Base-by-base conservation (phyloP, 2,329 filamentous ascomycete species). In the Trichoderma sp. region DNA sequence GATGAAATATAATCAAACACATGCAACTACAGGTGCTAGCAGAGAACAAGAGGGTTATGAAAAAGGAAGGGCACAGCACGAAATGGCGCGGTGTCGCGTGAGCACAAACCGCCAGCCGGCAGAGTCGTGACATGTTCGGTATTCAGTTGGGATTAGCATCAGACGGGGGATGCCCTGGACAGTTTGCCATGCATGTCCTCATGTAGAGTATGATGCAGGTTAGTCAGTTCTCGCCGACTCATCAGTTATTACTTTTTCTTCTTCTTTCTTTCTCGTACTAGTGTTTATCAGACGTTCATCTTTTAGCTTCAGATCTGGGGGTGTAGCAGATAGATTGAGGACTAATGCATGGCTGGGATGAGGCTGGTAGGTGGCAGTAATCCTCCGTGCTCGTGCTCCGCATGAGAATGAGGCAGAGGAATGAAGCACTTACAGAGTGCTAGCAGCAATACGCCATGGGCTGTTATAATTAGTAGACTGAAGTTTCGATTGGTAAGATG, bases 31-130 rank as follows among this genome's bases (percentile, higher is more conserved):
- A 23, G 5, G 2, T 50, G 43, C 47, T 23, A 23, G 47, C 47
- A 53, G 20, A 53, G 3, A 6, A 53, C 20, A 6, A 53, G 11
- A 53, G 5, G 20, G 20, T 39, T 50, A 47, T 8, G 28, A 28
- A 36, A 55, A 32, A 2, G 6, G 6, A 20, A 34, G 20, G 15
- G 12, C 13, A 28, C 12, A 36, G 58, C 26, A 39, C 47, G 58
- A 32, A 30, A 17, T 20, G 64, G 53, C 64, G 65, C 65, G 53
- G 39, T 69, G 57, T 69, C 67, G 67, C 57, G 67, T 69, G 67
- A 62, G 34, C 55, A 36, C 8, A 34, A 58, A 30, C n/a, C 55
- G 36, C 32, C 17, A 58, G 12, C 30, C 28, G 20, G n/a, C 23
- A 59, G 32, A 59, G 9, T 36, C 11, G 15, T 53, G 20, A 23